Conservation (phyloP, 345 rosid species). For the Lepidium didymum region DNA sequence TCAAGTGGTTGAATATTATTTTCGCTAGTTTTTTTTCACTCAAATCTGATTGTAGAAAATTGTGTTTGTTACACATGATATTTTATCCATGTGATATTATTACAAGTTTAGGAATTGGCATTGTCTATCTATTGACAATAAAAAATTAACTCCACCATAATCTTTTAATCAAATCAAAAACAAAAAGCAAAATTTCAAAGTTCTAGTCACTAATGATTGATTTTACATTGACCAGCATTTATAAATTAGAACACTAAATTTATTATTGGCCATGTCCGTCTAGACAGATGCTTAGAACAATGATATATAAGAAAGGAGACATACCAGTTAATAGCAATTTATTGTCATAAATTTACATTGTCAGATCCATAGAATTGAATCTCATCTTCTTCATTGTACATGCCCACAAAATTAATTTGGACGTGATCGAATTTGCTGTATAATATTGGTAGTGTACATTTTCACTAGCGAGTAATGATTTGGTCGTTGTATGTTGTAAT, state of each 20-base stretch:
- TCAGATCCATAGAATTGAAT: constrained; percentile 2
- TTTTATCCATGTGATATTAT: too few species aligned
- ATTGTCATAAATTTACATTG: neutral
- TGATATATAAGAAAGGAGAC: neutral
- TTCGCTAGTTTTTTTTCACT: too few species aligned
- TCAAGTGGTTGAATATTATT: too few species aligned
- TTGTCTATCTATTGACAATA: too few species aligned
- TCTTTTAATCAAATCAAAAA: neutral
- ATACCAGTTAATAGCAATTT: neutral
- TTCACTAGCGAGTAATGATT: too few species aligned
- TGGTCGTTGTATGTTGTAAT: too few species aligned
- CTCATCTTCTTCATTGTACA: neutral
- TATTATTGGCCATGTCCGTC: too few species aligned
- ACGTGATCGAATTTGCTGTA: neutral
- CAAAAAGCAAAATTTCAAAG: neutral
- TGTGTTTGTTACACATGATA: too few species aligned
- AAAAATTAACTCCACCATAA: neutral
- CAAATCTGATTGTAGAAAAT: too few species aligned
- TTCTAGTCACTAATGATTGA: neutral
- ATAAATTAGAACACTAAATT: too few species aligned
- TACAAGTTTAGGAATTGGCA: too few species aligned
- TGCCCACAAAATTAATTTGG: neutral
- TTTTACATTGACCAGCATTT: too few species aligned
- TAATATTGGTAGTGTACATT: neutral
- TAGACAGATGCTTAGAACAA: neutral